Evolutionary conservation across 495 filamentous ascomycete genomes (phyloP).

Genomic region (Lichenothelia convexa): DNA sequence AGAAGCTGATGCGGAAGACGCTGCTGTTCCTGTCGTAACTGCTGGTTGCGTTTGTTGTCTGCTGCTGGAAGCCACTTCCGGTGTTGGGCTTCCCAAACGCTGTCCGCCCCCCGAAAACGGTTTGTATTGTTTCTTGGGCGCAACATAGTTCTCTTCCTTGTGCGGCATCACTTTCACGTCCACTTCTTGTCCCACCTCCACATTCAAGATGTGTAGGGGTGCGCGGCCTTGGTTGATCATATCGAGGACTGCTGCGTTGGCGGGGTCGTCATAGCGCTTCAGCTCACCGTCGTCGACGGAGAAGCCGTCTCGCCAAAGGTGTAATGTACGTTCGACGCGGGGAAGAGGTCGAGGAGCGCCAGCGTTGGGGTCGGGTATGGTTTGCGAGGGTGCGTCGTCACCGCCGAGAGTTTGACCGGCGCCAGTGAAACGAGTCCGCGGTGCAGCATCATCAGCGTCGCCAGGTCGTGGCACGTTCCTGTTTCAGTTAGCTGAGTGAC

Average conservation of each 20-base stretch:
- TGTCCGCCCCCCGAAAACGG: slow-evolving; percentile 72
- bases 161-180: slow-evolving; percentile 82
- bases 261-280: slow-evolving; percentile 72
- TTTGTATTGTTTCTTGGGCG: slow-evolving; percentile 69
- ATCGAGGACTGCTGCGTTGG: slow-evolving; percentile 59
- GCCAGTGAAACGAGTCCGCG: slow-evolving; percentile 51
- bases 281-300: slow-evolving; percentile 91
- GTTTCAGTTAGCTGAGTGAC: not conserved
- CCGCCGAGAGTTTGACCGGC: slow-evolving; percentile 75
- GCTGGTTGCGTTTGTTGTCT: slow-evolving; percentile 8
- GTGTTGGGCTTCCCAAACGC: slow-evolving; percentile 81
- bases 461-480: slow-evolving; percentile 42
- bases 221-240: slow-evolving; percentile 78
- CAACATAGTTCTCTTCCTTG: slow-evolving; percentile 55
- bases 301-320: slow-evolving; percentile 89
- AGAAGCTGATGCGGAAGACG: slow-evolving; percentile 15
- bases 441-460: slow-evolving; percentile 30
- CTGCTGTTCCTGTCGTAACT: slow-evolving; percentile 5
- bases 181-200: slow-evolving; percentile 65
- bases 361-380: slow-evolving; percentile 45
- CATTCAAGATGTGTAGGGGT: slow-evolving; percentile 75
- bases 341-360: slow-evolving; percentile 24
- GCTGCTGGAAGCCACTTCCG: slow-evolving; percentile 24
- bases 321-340: slow-evolving; percentile 50
- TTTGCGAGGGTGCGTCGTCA: slow-evolving; percentile 61